Evolutionary conservation across 306 rosid species (phyloP), one percentile per base, ranked within the genome.

Genomic region (Psophocarpus tetragonolobus): DNA sequence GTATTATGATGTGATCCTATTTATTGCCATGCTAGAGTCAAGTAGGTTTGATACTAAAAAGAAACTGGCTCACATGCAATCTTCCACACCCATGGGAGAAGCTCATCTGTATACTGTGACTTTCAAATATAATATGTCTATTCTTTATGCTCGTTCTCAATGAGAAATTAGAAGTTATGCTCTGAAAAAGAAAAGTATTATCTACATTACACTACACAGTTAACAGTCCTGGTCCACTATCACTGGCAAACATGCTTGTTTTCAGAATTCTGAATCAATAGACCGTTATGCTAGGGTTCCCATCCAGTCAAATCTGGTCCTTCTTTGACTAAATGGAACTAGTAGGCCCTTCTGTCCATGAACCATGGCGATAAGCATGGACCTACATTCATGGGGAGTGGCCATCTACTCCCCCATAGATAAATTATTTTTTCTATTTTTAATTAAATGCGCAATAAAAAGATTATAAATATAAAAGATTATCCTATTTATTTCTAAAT

Each of bases 271-370:
- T 26, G 53, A 71, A 65, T 75, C 86, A 71, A 60, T 76, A 41
- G 57, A 14, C 76, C 8, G 20, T 33, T 57, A 66, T 36, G 18
- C 39, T 53, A 42, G 74, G 67, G 39, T 79, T 83, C 76, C 74
- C 56, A 54, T 79, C 71, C 80, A 71, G 72, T 68, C 82, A 81
- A 73, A 87, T 45, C 26, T 21, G 53, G 50, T 32, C 75, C 75
- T 36, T 54, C 61, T 75, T 66, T 74, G 80, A 75, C 83, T 71
- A 73, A 65, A 58, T 41, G 30, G 33, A 21, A 30, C 62, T 57
- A 12, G 63, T 51, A 27, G 39, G 75, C 32, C 77, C 75, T 51
- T 71, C 20, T 14, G 62, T 81, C 61, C 39, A 41, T 69, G 58
- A 47, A 58, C 50, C 30, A 35, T 61, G 78, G 65, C 61, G 45